These are phyloP conservation scores for Rhamnella rubrinervis DNA, from an alignment of 331 rosid species.

Conservation along the genomic window DNA sequence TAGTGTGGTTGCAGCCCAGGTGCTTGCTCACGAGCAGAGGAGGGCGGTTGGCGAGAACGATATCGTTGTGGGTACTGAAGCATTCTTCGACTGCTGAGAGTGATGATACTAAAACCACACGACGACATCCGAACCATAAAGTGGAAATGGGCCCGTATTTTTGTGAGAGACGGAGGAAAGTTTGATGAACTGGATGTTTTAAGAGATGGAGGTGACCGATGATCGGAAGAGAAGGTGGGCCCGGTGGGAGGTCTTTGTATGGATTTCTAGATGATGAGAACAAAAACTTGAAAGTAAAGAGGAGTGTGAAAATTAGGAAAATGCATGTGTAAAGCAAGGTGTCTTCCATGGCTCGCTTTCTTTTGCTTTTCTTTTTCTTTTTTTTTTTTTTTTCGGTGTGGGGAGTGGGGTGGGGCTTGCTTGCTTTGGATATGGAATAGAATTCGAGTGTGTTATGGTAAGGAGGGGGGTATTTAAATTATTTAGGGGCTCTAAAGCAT, in stretches of 20 bases:
- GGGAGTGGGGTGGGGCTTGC: too few relatives aligned
- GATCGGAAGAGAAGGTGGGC: slow-evolving; percentile 47
- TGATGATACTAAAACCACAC: slow-evolving; percentile 40
- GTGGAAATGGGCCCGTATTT: slow-evolving; percentile 43
- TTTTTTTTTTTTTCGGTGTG: too few relatives aligned
- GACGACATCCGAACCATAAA: slow-evolving; percentile 39
- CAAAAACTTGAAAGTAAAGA: slow-evolving; percentile 25
- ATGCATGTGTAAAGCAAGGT: background rate
- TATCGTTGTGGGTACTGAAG: slow-evolving; percentile 52
- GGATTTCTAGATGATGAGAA: background rate
- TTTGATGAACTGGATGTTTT: slow-evolving; percentile 31
- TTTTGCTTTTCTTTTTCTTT: too few relatives aligned
- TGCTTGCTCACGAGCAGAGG: slow-evolving; percentile 24
- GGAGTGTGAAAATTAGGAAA: slow-evolving; percentile 7
- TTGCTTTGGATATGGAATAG: too few relatives aligned
- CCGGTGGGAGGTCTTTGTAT: slow-evolving; percentile 36
- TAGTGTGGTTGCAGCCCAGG: slow-evolving; percentile 38
- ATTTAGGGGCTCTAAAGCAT: too few relatives aligned
- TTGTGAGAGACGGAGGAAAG: slow-evolving; percentile 32
- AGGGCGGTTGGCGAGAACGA: slow-evolving; percentile 45
- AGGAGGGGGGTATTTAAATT: too few relatives aligned
- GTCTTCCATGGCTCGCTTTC: slow-evolving; percentile 26
- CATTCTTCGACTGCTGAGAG: slow-evolving; percentile 45
- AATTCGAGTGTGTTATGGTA: too few relatives aligned
- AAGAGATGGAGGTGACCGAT: slow-evolving; percentile 53